These are phyloP conservation scores for Syzygium grande DNA, from an alignment of 345 rosid species.

Conservation along the genomic window DNA sequence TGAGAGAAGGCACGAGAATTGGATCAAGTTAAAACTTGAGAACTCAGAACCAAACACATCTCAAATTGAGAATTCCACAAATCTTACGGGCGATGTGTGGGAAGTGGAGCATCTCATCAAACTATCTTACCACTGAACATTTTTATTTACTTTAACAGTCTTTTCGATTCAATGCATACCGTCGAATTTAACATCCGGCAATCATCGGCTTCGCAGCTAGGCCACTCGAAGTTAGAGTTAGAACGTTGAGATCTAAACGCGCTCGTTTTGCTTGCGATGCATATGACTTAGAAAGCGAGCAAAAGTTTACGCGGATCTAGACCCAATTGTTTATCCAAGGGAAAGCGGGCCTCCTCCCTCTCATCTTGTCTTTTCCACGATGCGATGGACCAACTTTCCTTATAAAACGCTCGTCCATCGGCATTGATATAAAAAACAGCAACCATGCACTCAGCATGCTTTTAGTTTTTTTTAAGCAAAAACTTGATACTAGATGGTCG, in stretches of 20 bases:
- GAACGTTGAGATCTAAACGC: background rate
- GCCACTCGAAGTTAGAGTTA: background rate
- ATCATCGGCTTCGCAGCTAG: background rate
- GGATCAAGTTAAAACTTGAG: fast-evolving
- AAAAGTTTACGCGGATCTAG: background rate
- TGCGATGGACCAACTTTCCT: background rate
- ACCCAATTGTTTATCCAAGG: background rate
- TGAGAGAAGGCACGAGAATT: background rate
- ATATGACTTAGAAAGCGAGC: background rate
- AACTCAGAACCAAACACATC: background rate
- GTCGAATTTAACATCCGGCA: background rate
- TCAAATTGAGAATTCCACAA: background rate
- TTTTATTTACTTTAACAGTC: background rate
- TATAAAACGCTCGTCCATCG: background rate
- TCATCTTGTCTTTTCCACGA: background rate
- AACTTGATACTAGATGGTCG: background rate
- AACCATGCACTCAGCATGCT: background rate
- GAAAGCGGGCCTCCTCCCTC: background rate
- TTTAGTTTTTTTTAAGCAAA: background rate
- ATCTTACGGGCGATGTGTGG: background rate
- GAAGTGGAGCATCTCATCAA: background rate
- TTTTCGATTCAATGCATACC: background rate
- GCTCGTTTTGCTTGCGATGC: background rate
- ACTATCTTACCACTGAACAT: background rate
- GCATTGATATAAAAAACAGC: background rate